Evolutionary conservation across 371 early-diverging fungal genomes (phyloP).

Genomic region (Entomophthora muscae): DNA sequence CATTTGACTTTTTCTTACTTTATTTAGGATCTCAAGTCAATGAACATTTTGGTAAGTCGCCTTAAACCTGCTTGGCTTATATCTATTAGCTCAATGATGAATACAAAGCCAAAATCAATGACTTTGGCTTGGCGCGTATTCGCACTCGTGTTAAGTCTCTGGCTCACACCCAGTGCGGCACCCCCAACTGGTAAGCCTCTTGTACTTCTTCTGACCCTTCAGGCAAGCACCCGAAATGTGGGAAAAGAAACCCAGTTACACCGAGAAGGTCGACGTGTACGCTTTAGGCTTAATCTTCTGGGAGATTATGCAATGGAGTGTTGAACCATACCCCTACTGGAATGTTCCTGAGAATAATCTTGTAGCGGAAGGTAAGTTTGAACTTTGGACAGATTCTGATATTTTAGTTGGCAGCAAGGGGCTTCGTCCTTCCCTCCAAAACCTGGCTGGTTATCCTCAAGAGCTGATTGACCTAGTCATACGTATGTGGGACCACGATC

Average conservation of each 20-base stretch:
- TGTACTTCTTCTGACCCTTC: background rate
- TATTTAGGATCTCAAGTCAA: constrained; percentile 75
- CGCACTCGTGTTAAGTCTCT: constrained; percentile 40
- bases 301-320: constrained; percentile 64
- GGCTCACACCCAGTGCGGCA: constrained; percentile 55
- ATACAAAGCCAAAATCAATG: constrained; percentile 57
- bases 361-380: constrained; percentile 20
- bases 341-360: constrained; percentile 38
- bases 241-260: constrained; percentile 45
- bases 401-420: constrained; percentile 36
- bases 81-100: constrained; percentile 34
- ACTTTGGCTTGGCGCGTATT: constrained; percentile 63
- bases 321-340: constrained; percentile 50
- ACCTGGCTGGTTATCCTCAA: constrained; percentile 31
- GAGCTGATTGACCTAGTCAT: constrained; percentile 36
- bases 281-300: constrained; percentile 60
- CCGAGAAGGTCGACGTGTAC: constrained; percentile 55
- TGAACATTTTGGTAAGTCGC: constrained; percentile 52
- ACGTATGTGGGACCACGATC: constrained; percentile 53
- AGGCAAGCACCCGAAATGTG: constrained; percentile 51
- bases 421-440: constrained; percentile 35
- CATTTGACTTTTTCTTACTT: too few species aligned
- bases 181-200: constrained; percentile 50
- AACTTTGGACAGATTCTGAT: background rate
- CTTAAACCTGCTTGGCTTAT: too few species aligned